A percentile compares a stretch with the other conserved stretches of the same genome.
Evolutionary conservation across 2,329 filamentous ascomycete genomes (phyloP).

Genomic region (Dactylonectria macrodidyma): DNA sequence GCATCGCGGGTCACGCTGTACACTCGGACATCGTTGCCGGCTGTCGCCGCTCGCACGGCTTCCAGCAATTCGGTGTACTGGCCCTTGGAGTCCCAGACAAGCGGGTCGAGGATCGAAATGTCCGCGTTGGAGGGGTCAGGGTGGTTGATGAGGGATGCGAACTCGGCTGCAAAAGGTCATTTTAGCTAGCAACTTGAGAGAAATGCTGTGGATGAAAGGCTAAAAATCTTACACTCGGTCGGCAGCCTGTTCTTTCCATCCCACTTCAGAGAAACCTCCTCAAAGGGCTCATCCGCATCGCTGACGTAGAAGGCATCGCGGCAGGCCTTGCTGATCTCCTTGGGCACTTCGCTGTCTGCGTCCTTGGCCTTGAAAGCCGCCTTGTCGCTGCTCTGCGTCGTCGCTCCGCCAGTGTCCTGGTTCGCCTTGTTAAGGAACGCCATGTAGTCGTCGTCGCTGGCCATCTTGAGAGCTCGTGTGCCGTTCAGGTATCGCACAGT

Average conservation of each 20-base stretch:
- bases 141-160: constrained; percentile 77
- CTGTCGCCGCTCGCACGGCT: constrained; percentile 75
- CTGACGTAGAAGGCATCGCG: constrained; percentile 78
- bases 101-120: constrained; percentile 76
- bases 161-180: constrained; percentile 68
- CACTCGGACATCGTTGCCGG: constrained; percentile 79
- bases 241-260: constrained; percentile 67
- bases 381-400: constrained; percentile 38
- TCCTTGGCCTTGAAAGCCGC: constrained; percentile 67
- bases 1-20: constrained; percentile 77
- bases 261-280: constrained; percentile 79
- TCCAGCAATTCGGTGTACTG: constrained; percentile 79
- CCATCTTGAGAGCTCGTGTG: constrained; percentile 64
- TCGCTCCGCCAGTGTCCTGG: constrained; percentile 69
- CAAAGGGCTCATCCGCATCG: constrained; percentile 90
- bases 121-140: constrained; percentile 66
- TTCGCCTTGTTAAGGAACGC: constrained; percentile 92
- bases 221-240: constrained; percentile 68
- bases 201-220: constrained; percentile 26
- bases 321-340: constrained; percentile 64
- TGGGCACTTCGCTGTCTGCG: constrained; percentile 72
- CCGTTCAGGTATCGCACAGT: constrained; percentile 39
- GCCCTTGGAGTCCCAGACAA: constrained; percentile 81
- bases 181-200: constrained; percentile 13
- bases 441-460: constrained; percentile 86